A percentile compares a stretch with the other conserved stretches of the same genome.
phyloP scores from a whole-genome alignment of 805 yeast genomes.

The Yamadazyma olivae region DNA sequence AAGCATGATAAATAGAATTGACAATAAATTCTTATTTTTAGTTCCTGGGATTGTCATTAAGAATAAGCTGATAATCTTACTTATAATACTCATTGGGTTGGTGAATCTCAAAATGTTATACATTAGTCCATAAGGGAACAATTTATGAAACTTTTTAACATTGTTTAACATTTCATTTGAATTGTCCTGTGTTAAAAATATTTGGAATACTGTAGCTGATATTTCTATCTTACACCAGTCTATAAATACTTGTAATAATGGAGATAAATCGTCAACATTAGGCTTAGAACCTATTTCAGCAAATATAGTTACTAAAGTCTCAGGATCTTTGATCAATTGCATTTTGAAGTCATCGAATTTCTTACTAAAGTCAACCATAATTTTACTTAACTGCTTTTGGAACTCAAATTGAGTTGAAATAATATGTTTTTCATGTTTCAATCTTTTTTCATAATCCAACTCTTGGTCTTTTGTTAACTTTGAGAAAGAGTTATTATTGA shows the following conservation, averaged over 20 bases:
- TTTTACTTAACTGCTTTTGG: constrained; percentile 61
- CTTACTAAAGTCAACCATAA: constrained; percentile 51
- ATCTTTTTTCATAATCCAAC: constrained; percentile 56
- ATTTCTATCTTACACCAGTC: constrained; percentile 82
- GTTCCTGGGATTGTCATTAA: constrained; percentile 47
- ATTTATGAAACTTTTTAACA: constrained; percentile 63
- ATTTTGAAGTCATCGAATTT: constrained; percentile 60
- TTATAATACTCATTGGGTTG: constrained; percentile 82
- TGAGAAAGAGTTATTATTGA: constrained; percentile 38
- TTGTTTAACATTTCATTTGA: constrained; percentile 74
- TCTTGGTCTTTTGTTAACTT: constrained; percentile 40
- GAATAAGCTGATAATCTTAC: constrained; percentile 74
- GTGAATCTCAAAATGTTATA: constrained; percentile 77
- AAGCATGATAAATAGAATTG: constrained; percentile 65
- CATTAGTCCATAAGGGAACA: constrained; percentile 79
- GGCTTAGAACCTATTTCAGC: constrained; percentile 58
- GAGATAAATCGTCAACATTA: constrained; percentile 57
- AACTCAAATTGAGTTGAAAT: constrained; percentile 66
- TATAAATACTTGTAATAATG: constrained; percentile 63
- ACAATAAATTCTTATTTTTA: constrained; percentile 47
- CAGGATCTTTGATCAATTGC: constrained; percentile 45
- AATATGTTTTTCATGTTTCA: constrained; percentile 56
- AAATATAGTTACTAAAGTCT: constrained; percentile 61
- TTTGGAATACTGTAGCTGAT: constrained; percentile 79
- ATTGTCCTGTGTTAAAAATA: constrained; percentile 77